Base-by-base conservation (phyloP, 345 rosid species). In the Acer saccharum region DNA sequence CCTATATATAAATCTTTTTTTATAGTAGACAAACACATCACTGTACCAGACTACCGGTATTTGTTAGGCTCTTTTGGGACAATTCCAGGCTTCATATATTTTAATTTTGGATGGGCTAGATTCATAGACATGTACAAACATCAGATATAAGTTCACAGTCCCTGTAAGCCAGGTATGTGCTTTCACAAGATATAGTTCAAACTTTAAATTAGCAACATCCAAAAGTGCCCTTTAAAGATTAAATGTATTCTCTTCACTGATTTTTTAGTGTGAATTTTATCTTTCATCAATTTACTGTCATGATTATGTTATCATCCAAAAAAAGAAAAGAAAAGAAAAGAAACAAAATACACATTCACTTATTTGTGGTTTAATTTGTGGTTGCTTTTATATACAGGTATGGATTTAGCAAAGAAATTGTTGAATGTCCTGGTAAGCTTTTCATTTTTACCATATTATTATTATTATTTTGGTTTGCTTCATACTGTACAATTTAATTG, bases 401-500 rank as follows among this genome's bases (percentile, higher is more conserved):
- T 82, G 97, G 98, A 11, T 95, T 95, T 79, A 95, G 95, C 94
- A 88, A 88, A 86, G 93, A 93, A 73, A 76, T 95, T 72, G 98
- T 95, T 60, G 98, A 95, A 82, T 89, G 90, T 76, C 98, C 98
- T 71, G 97, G 98, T 93, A 87, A 60, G 69, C 58, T 10, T 78
- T 62, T 48, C 67, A 54, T 64, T 35, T 18, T 66, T 50, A 55
- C 44, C n/a, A 21, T 67, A 10, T 25, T 14, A 25, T 72, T 46
- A 72, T 3, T 7, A 6, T 55, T 18, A 18, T 55, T 55, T n/a
- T 71, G 27, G 13, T 25, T 60, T 11, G 17, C 46, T 54, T 18
- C 23, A 17, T 29, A 14, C 46, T 0, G 3, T 54, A 32, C 29
- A 71, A 32, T 54, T 54, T 23, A 46, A 4, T 55, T 55, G 17